Conservation (phyloP, 2,329 filamentous ascomycete species). For the Botryosphaeria dothidea region DNA sequence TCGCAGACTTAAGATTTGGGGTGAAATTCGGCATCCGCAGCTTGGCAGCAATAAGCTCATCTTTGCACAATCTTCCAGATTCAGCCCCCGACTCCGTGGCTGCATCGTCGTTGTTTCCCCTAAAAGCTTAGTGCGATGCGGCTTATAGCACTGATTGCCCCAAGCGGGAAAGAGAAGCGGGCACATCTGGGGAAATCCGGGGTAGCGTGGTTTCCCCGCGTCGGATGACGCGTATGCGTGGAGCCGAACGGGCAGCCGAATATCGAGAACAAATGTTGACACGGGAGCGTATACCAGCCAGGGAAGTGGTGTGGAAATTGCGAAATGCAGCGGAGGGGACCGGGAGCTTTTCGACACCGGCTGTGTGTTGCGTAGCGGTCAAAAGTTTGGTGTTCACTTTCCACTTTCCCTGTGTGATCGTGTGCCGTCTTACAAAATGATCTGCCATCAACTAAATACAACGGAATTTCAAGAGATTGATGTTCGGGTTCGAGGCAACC, state of each 20-base stretch:
- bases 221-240: constrained; percentile 8
- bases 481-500: too few species aligned
- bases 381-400: too few species aligned
- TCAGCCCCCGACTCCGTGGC: background rate
- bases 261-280: too few species aligned
- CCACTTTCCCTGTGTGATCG: too few species aligned
- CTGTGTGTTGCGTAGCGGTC: too few species aligned
- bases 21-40: background rate
- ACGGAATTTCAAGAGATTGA: too few species aligned
- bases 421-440: too few species aligned
- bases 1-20: background rate
- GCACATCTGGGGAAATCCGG: background rate
- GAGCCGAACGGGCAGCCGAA: constrained; percentile 1
- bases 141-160: background rate
- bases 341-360: too few species aligned
- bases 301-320: too few species aligned
- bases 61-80: background rate
- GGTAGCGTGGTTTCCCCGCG: constrained; percentile 2
- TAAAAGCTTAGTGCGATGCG: background rate
- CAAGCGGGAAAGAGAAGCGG: background rate
- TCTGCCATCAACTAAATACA: too few species aligned
- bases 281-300: too few species aligned
- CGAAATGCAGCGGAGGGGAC: too few species aligned
- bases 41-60: background rate
- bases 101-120: background rate